These are phyloP conservation scores for Podospora pseudoanserina DNA, from an alignment of 495 filamentous ascomycete species.

Conservation along the genomic window DNA sequence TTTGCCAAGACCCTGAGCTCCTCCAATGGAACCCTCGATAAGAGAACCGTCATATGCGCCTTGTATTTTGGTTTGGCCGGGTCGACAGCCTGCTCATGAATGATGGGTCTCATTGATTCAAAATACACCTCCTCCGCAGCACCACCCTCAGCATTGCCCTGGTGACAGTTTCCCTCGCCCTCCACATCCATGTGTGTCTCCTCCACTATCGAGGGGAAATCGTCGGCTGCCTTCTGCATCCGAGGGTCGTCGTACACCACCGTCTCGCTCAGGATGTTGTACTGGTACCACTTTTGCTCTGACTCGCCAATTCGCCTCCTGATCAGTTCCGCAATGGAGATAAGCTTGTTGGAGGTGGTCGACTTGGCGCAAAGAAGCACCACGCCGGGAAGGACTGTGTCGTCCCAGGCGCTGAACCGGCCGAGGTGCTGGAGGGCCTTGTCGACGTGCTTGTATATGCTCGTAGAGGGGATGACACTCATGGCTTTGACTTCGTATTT, in stretches of 20 bases:
- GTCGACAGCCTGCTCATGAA: slow-evolving; percentile 42
- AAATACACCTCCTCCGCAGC: slow-evolving; percentile 49
- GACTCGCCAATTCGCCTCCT: slow-evolving; percentile 55
- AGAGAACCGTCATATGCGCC: slow-evolving; percentile 56
- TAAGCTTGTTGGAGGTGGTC: slow-evolving; percentile 52
- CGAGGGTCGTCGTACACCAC: slow-evolving; percentile 25
- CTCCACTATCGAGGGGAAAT: slow-evolving; percentile 30
- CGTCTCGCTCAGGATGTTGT: slow-evolving; percentile 46
- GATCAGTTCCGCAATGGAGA: slow-evolving; percentile 61
- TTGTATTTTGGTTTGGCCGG: slow-evolving; percentile 25
- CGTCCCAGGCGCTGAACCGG: slow-evolving; percentile 33
- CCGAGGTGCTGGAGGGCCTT: slow-evolving; percentile 40
- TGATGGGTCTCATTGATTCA: slow-evolving; percentile 48
- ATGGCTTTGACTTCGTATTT: slow-evolving; percentile 42
- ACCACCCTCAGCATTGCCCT: slow-evolving; percentile 35
- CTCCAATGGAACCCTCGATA: slow-evolving; percentile 52
- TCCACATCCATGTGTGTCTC: slow-evolving; percentile 36
- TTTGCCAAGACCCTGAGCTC: slow-evolving; percentile 39
- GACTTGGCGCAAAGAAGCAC: slow-evolving; percentile 53
- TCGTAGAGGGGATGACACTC: slow-evolving; percentile 52
- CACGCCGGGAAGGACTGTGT: slow-evolving; percentile 28
- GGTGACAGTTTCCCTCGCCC: slow-evolving; percentile 18
- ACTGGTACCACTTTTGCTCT: slow-evolving; percentile 59
- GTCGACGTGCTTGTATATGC: slow-evolving; percentile 53
- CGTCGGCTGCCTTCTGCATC: slow-evolving; percentile 21